Conservation (phyloP, 208 protist genomes). For the Trichomonas tenax region DNA sequence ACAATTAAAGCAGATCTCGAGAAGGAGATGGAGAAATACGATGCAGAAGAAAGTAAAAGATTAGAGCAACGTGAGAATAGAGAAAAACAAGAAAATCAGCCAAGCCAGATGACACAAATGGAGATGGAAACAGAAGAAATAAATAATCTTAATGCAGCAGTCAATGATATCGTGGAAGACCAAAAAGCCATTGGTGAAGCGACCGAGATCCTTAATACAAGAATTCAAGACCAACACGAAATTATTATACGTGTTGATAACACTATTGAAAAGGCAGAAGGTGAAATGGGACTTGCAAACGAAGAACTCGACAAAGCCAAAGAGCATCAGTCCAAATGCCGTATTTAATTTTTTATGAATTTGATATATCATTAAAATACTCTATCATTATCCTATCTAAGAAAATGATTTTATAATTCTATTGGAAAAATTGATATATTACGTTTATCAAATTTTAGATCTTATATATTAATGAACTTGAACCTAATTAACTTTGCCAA, state of each 20-base stretch:
- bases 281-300: background rate
- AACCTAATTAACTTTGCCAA: too few species aligned
- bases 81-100: background rate
- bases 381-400: too few species aligned
- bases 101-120: background rate
- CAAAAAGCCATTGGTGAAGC: background rate
- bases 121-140: background rate
- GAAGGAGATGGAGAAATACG: background rate
- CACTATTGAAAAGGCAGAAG: background rate
- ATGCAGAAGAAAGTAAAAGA: background rate
- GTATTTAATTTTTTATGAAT: background rate
- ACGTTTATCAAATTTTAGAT: too few species aligned
- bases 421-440: too few species aligned
- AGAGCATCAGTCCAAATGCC: background rate
- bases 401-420: too few species aligned
- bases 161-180: background rate
- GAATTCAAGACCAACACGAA: background rate
- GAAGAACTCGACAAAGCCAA: background rate
- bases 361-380: too few species aligned
- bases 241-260: background rate
- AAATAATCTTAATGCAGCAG: background rate
- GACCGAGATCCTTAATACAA: background rate
- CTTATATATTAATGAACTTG: too few species aligned
- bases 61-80: background rate
- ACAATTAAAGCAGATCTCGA: background rate